These are phyloP conservation scores for Aspergillus tubingensis DNA, from an alignment of 2,329 filamentous ascomycete species.

Conservation along the genomic window DNA sequence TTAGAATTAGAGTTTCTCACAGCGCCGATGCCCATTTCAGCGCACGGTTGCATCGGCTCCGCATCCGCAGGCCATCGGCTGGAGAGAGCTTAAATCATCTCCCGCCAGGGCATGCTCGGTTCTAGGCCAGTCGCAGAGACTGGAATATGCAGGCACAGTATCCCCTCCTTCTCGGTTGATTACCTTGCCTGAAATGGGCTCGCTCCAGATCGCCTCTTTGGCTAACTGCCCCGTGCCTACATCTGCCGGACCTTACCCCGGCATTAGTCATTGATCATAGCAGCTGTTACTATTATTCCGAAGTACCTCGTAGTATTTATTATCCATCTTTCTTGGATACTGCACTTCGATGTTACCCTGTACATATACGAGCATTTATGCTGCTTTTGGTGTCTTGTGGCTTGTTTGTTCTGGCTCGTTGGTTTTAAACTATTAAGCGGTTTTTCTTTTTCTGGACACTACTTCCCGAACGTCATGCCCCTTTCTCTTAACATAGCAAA, in stretches of 20 bases:
- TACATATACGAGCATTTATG: neutral
- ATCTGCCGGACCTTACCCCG: neutral
- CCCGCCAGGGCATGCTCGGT: neutral
- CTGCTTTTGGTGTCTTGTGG: neutral
- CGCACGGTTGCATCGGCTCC: neutral
- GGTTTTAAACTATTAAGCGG: neutral
- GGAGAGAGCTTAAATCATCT: conserved; percentile 4
- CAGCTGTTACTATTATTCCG: too few species aligned
- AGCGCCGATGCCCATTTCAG: neutral
- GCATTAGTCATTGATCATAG: neutral
- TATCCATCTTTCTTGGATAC: neutral
- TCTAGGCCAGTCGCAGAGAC: neutral
- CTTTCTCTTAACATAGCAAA: neutral
- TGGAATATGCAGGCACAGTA: conserved; percentile 5
- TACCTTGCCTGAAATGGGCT: neutral
- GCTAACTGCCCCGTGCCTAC: neutral
- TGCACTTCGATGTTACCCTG: neutral
- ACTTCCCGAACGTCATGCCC: neutral
- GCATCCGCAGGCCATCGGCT: neutral
- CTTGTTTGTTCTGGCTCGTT: neutral
- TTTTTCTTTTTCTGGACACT: neutral
- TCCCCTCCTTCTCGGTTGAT: neutral
- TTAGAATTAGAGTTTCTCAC: conserved; percentile 14
- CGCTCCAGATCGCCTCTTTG: neutral
- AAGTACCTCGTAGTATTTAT: neutral